Evolutionary conservation across 495 filamentous ascomycete species (phyloP).

Genomic region (Talaromyces liani): DNA sequence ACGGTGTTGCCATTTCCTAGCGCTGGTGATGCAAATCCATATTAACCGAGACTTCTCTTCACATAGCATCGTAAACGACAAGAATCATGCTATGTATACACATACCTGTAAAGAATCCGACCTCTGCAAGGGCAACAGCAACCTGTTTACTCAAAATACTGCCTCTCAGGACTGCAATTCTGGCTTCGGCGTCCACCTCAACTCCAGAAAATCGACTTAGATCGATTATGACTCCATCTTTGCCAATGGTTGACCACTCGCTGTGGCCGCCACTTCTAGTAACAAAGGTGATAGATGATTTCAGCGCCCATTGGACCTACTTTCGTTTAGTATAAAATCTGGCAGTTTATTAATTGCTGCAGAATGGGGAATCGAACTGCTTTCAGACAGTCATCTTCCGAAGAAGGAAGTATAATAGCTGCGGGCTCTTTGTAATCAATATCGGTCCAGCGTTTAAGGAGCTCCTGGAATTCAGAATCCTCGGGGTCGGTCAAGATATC

Average conservation of each 20-base stretch:
- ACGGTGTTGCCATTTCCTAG: not conserved
- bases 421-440: not conserved
- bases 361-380: not conserved
- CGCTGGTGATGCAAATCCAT: not conserved
- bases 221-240: not conserved
- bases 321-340: not conserved
- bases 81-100: not conserved
- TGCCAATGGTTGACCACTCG: not conserved
- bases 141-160: not conserved
- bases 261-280: not conserved
- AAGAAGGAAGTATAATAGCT: not conserved
- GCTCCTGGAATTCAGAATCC: not conserved
- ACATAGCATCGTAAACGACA: not conserved
- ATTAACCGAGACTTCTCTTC: not conserved
- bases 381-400: not conserved
- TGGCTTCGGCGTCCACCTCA: not conserved
- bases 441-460: not conserved
- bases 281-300: not conserved
- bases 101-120: not conserved
- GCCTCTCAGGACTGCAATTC: not conserved
- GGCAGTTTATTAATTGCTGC: too few species aligned
- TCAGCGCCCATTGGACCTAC: not conserved
- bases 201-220: not conserved
- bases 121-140: not conserved
- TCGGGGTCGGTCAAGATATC: not conserved